phyloP scores from a whole-genome alignment of 164 flowering plant genomes.

The Sedum album region DNA sequence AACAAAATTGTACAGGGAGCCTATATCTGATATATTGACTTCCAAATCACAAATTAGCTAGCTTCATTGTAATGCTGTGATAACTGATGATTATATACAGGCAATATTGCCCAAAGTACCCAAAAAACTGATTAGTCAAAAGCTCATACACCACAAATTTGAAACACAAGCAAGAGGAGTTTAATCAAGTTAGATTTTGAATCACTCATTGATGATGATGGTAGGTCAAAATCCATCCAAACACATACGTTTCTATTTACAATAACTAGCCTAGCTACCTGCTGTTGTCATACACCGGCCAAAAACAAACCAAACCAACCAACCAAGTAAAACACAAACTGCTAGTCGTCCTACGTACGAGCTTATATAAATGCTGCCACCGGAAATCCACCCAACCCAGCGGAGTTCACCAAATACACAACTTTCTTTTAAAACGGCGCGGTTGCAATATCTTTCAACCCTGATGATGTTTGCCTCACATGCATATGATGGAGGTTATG shows the following conservation, averaged over 20 bases:
- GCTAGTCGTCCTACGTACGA: neutral
- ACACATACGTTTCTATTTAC: neutral
- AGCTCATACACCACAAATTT: too few species aligned
- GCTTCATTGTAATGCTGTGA: neutral
- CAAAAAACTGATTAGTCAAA: too few species aligned
- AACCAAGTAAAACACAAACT: neutral
- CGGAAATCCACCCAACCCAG: too few species aligned
- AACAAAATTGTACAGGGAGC: conserved; percentile 65
- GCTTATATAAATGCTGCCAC: too few species aligned
- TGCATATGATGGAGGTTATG: neutral
- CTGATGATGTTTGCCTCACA: neutral
- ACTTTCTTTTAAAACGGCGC: neutral
- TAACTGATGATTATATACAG: neutral
- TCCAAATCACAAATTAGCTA: too few species aligned
- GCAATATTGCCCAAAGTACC: too few species aligned
- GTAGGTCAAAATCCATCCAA: neutral
- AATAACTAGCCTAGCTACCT: neutral
- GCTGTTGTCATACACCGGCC: neutral
- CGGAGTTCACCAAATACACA: neutral
- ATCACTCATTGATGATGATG: neutral
- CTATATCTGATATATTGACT: too few species aligned
- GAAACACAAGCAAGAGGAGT: neutral
- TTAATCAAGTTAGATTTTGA: neutral
- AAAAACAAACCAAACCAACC: neutral
- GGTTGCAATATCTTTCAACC: neutral